phyloP scores from a whole-genome alignment of 148 eudicot species.

The Pouteria glomerata region DNA sequence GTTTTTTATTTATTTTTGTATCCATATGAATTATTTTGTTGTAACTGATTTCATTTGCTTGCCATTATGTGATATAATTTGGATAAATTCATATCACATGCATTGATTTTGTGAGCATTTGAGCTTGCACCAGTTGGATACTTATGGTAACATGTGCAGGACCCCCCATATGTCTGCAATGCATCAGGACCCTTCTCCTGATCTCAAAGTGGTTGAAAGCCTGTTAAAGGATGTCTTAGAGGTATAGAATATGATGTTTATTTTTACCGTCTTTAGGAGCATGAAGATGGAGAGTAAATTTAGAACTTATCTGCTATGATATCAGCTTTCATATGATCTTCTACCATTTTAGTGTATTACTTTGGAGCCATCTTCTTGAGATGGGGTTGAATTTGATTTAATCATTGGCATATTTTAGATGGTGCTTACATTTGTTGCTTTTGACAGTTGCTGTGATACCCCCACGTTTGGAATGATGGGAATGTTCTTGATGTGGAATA shows the following conservation, averaged over 20 bases:
- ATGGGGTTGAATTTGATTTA: background rate
- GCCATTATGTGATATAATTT: background rate
- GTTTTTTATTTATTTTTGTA: background rate
- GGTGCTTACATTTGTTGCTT: background rate
- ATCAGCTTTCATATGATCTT: background rate
- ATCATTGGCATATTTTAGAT: background rate
- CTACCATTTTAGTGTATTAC: background rate
- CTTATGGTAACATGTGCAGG: constrained; percentile 28
- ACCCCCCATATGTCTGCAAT: constrained; percentile 88
- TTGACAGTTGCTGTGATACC: background rate
- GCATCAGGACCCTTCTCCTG: constrained; percentile 77
- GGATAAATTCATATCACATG: background rate
- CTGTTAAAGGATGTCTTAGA: constrained; percentile 57
- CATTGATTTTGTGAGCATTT: no score
- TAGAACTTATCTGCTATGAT: no score
- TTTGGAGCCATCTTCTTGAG: background rate
- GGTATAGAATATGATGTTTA: constrained; percentile 15
- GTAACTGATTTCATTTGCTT: no score
- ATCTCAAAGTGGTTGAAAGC: constrained; percentile 53
- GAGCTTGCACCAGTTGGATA: background rate
- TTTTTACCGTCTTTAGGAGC: no score
- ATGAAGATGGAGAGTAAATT: no score
- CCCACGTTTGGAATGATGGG: no score
- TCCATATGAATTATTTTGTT: no score
- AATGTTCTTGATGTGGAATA: no score